A percentile compares a stretch with the other conserved stretches of the same genome.
Evolutionary conservation across 106 monocot genomes (phyloP).

Genomic region (Acorus gramineus): DNA sequence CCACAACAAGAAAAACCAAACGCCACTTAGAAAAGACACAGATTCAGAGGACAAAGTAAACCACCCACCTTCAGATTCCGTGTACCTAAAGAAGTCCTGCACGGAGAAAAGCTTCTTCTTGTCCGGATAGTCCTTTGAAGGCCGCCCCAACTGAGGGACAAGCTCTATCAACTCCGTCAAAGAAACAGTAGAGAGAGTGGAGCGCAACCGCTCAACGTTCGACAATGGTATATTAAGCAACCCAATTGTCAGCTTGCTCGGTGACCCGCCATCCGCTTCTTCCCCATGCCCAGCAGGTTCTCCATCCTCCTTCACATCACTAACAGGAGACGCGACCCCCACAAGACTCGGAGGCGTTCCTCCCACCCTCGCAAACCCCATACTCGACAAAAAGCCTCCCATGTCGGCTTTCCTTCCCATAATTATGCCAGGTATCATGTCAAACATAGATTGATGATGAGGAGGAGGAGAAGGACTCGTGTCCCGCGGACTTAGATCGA

Average conservation of each 20-base stretch:
- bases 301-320: slow-evolving; percentile 11
- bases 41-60: background rate
- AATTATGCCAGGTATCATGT: slow-evolving; percentile 25
- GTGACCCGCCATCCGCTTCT: slow-evolving; percentile 16
- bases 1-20: no score
- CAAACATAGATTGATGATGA: slow-evolving; percentile 19
- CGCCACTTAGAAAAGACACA: no score
- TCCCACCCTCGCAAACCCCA: slow-evolving; percentile 56
- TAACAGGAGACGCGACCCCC: slow-evolving; percentile 10
- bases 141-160: slow-evolving; percentile 44
- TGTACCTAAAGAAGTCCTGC: slow-evolving; percentile 69
- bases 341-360: slow-evolving; percentile 28
- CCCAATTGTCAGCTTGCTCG: slow-evolving; percentile 28
- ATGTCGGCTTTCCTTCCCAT: slow-evolving; percentile 32
- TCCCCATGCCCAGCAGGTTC: slow-evolving; percentile 18
- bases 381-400: slow-evolving; percentile 37
- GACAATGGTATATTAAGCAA: slow-evolving; percentile 68
- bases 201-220: slow-evolving; percentile 59
- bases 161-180: slow-evolving; percentile 51
- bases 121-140: slow-evolving; percentile 50
- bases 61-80: slow-evolving; percentile 52
- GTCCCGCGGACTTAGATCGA: slow-evolving; percentile 6
- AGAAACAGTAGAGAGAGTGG: slow-evolving; percentile 44
- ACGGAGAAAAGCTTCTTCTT: slow-evolving; percentile 77
- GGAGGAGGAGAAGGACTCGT: background rate